Base-by-base conservation (phyloP, 2,329 filamentous ascomycete genomes). In the Alternaria rosae region DNA sequence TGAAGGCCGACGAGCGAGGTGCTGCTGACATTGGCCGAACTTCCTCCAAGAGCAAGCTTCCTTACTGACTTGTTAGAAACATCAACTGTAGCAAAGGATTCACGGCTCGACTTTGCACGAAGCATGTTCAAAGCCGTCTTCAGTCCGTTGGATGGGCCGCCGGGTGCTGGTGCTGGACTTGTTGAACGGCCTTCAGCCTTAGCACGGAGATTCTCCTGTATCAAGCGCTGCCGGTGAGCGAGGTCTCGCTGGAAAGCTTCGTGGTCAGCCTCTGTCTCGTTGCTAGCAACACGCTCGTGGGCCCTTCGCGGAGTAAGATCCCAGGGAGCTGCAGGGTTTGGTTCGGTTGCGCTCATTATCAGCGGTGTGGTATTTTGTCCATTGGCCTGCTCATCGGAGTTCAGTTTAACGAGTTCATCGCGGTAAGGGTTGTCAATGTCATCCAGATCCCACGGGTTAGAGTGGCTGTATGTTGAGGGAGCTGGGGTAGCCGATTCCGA, bases 171-270 rank as follows among this genome's bases (percentile, higher is more conserved):
- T 35, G 74, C 74, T 26, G 79, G 78, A 54, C 77, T 80, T 8
- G 76, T 77, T 5, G 79, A 81, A 10, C 80, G 74, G 41, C 76
- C 83, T 48, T 92, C 73, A 0, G 87, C 88, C 65, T 89, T 90
- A 0, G 87, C 90, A 8, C 88, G 91, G 45, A 94, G 81, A 67
- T 88, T 90, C 76, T 94, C 91, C 54, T 92, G 88, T 8, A 94
- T 90, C 1, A 89, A 86, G 28, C 87, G 87, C 57, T 91, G 88
- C 15, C 91, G 87, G 66, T 89, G 86, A 3, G 90, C 91, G 41
- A 94, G 84, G 70, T 93, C 90, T 54, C 85, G 88, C 17, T 90
- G 89, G 72, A 94, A 93, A 26, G 92, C 91, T 54, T 92, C 88
- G 5, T 86, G 84, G 54, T 89, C 88, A 26, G 83, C 81, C 47